Evolutionary conservation across 345 rosid genomes (phyloP).

Genomic region (Abelmoschus esculentus): DNA sequence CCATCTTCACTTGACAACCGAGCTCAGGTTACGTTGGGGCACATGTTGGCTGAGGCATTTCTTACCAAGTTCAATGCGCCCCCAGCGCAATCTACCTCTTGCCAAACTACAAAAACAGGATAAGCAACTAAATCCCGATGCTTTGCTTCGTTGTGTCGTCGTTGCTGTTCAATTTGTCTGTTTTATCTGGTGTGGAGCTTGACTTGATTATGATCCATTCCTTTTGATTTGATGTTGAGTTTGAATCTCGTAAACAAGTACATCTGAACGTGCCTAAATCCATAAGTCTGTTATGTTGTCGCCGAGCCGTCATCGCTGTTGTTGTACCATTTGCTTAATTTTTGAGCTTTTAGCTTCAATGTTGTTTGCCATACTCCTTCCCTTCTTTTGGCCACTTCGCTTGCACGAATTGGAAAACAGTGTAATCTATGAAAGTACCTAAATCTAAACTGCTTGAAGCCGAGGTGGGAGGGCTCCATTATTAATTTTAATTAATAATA

Average conservation of each 20-base stretch:
- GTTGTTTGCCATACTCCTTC: too few species aligned
- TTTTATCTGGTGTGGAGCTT: neutral
- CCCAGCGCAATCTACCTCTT: neutral
- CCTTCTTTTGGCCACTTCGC: too few species aligned
- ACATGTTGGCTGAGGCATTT: conserved; percentile 59
- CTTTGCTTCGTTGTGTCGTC: neutral
- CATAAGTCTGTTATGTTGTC: neutral
- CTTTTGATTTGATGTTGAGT: neutral
- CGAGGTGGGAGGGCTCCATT: too few species aligned
- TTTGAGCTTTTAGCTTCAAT: neutral
- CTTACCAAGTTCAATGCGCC: conserved; percentile 23
- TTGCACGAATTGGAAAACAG: too few species aligned
- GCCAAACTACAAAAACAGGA: neutral
- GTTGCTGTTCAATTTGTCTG: neutral
- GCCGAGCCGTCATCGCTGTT: neutral
- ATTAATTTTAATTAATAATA: too few species aligned
- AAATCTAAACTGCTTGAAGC: too few species aligned
- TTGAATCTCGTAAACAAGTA: neutral
- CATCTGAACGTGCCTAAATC: neutral
- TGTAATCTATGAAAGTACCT: too few species aligned
- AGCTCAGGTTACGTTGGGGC: conserved; percentile 67
- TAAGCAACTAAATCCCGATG: neutral
- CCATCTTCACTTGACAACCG: conserved; percentile 69
- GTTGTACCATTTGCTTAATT: neutral
- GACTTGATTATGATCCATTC: neutral